Conservation (phyloP, 2,329 filamentous ascomycete genomes). For the Fusarium sp. region DNA sequence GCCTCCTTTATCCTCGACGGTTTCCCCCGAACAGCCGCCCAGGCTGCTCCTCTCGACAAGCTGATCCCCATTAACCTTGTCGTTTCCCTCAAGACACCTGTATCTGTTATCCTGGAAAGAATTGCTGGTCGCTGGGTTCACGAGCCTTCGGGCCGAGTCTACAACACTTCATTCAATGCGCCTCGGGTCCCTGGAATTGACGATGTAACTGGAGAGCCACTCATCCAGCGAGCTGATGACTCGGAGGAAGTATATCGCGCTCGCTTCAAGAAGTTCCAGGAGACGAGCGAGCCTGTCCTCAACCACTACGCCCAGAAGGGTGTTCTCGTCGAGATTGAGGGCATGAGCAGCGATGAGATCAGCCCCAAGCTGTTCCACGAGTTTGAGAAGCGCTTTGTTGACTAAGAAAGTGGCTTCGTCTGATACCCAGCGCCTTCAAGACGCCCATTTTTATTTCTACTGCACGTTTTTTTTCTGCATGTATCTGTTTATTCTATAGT, state of each 20-base stretch:
- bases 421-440: slow-evolving; percentile 19
- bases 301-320: slow-evolving; percentile 89
- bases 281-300: slow-evolving; percentile 85
- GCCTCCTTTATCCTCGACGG: slow-evolving; percentile 97
- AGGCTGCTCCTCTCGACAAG: slow-evolving; percentile 80
- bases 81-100: slow-evolving; percentile 86
- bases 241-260: slow-evolving; percentile 86
- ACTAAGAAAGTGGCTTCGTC: slow-evolving; percentile 33
- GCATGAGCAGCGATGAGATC: slow-evolving; percentile 94
- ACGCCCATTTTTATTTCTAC: slow-evolving; percentile 9
- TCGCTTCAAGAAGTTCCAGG: slow-evolving; percentile 84
- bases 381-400: slow-evolving; percentile 78
- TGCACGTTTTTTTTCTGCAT: slow-evolving; percentile 24
- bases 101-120: slow-evolving; percentile 86
- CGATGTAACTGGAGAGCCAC: slow-evolving; percentile 88
- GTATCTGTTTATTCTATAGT: slow-evolving; percentile 14
- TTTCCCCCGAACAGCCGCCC: slow-evolving; percentile 87
- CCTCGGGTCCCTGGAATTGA: slow-evolving; percentile 84
- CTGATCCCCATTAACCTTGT: slow-evolving; percentile 96
- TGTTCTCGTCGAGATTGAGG: slow-evolving; percentile 86
- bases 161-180: slow-evolving; percentile 93
- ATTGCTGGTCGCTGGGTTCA: slow-evolving; percentile 96
- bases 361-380: slow-evolving; percentile 87
- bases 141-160: slow-evolving; percentile 88
- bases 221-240: slow-evolving; percentile 88